These are phyloP conservation scores for Skeletonema tropicum DNA, from an alignment of 108 stramenopile genomes.

Conservation along the genomic window DNA sequence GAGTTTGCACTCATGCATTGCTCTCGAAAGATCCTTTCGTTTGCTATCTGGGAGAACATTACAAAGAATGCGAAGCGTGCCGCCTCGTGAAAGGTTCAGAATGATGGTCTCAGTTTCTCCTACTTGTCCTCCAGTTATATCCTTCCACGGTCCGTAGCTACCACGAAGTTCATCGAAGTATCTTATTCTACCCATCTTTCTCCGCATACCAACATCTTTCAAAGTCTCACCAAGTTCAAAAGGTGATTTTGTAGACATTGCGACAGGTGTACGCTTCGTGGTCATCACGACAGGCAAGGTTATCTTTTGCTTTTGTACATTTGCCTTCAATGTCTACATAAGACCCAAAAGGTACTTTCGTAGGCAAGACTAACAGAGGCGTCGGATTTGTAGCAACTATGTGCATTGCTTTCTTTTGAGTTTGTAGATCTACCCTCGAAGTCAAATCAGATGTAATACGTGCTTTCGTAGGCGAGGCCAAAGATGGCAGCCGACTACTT, in stretches of 20 bases:
- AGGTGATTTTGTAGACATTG: neutral
- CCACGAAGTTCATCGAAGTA: neutral
- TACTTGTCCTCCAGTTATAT: neutral
- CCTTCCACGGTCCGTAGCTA: neutral
- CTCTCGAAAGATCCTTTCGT: constrained; percentile 10
- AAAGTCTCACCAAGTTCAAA: neutral
- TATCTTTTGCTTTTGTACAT: no score
- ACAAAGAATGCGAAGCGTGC: constrained; percentile 16
- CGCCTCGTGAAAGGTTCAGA: constrained; percentile 28
- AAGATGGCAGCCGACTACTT: no score
- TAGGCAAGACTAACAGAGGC: neutral
- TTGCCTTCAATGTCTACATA: neutral
- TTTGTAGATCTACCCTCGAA: no score
- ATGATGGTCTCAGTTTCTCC: constrained; percentile 3
- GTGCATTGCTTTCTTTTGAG: no score
- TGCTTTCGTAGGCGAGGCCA: no score
- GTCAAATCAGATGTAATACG: no score
- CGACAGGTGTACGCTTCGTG: no score
- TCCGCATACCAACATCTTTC: neutral
- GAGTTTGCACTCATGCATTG: constrained; percentile 38
- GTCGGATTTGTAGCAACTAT: no score
- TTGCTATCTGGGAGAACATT: constrained; percentile 21
- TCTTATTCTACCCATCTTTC: neutral
- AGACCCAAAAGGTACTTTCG: neutral
- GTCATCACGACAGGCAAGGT: no score